These are phyloP conservation scores for Kodamaea hsintzibuensis DNA, from an alignment of 805 yeast genomes.

Conservation along the genomic window DNA sequence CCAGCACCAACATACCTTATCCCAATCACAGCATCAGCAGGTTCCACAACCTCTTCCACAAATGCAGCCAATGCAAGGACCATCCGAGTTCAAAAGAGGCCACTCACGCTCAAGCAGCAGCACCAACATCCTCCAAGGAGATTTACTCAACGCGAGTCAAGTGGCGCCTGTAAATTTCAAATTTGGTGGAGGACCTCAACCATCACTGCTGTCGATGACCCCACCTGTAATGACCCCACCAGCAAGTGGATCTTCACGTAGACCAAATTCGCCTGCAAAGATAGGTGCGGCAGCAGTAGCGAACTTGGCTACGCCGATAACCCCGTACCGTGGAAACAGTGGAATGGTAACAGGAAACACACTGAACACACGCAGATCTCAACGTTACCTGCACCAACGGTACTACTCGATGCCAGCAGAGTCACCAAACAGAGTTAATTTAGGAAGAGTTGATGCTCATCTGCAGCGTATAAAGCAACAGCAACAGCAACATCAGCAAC, in stretches of 20 bases:
- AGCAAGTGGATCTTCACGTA: slow-evolving; percentile 15
- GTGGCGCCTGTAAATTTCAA: slow-evolving; percentile 36
- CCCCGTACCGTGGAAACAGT: slow-evolving; percentile 29
- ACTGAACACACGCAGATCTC: slow-evolving; percentile 7
- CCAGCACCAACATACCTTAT: slow-evolving; percentile 4
- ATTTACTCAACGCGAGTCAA: slow-evolving; percentile 27
- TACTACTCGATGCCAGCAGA: slow-evolving; percentile 46
- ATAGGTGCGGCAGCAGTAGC: slow-evolving; percentile 76
- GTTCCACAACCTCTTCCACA: slow-evolving; percentile 6
- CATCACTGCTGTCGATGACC: neutral
- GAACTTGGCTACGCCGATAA: slow-evolving; percentile 36
- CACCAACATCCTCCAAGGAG: slow-evolving; percentile 12
- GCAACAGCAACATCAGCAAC: slow-evolving; percentile 3
- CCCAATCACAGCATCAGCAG: slow-evolving; percentile 5
- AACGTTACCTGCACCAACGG: slow-evolving; percentile 33
- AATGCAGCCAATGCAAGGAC: slow-evolving; percentile 5
- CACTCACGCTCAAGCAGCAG: slow-evolving; percentile 8
- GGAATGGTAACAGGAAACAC: slow-evolving; percentile 11
- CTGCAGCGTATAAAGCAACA: slow-evolving; percentile 3
- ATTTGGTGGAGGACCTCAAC: slow-evolving; percentile 31
- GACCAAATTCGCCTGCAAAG: slow-evolving; percentile 67
- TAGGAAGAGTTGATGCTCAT: slow-evolving; percentile 3
- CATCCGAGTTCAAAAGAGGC: slow-evolving; percentile 2
- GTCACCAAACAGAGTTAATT: slow-evolving; percentile 8
- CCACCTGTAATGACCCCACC: slow-evolving; percentile 11